Evolutionary conservation across 2,329 filamentous ascomycete genomes (phyloP), one percentile per base, ranked within the genome.

Genomic region (Trichoderma sp.): DNA sequence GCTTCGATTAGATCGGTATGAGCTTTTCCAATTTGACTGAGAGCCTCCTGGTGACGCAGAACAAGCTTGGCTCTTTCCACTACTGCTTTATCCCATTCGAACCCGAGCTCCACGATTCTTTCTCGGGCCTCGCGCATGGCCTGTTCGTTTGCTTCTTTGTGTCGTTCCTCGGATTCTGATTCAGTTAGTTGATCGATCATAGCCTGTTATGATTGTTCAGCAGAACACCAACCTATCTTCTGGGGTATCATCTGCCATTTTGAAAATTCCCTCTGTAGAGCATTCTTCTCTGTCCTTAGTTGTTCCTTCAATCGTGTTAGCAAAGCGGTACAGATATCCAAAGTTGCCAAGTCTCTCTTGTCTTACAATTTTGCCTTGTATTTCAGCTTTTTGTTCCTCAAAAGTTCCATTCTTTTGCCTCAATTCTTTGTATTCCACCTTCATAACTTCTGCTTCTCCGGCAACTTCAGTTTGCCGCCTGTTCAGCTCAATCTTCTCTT

Each of bases 1-100:
- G 87, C 88, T 74, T 94, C 89, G 19, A 94, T 79, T 13, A 93
- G 81, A 16, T 86, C 85, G 57, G 90, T 84, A 64, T 92, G 88
- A 6, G 88, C 84, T 60, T 83, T 79, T 16, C 88, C 87, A 56
- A 97, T 85, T 24, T 80, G 76, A n/a, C 86, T 84, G 8, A 96
- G 85, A 5, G 87, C 82, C 72, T 87, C 85, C 77, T 89, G 82
- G 73, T 86, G 85, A 52, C 79, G 75, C 40, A 90, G 76, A 33
- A 84, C 81, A 6, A 85, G 80, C 70, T 85, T 82, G 11, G 86
- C 87, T 76, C 89, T 89, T 70, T 85, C 78, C 3, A 92, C 73
- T 4, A 86, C 79, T 13, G 86, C 77, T 47, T 84, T 77, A 72
- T 92, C 89, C 75, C 85, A 83, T 69, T 88, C 79, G 60, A 83